These are phyloP conservation scores for Prunus mongolica DNA, from an alignment of 306 rosid species.

Conservation along the genomic window DNA sequence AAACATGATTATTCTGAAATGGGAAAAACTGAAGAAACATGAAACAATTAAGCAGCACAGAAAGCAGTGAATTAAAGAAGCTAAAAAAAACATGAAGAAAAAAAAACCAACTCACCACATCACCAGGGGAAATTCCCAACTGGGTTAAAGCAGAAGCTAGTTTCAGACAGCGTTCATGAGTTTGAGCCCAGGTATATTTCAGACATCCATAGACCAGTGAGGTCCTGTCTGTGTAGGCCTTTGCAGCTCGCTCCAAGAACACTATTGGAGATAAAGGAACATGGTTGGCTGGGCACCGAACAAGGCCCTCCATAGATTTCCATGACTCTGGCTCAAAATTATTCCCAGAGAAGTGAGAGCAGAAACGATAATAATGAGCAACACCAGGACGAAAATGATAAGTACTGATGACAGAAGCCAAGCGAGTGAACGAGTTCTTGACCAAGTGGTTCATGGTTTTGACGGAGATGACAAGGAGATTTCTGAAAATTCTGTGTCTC, in stretches of 20 bases:
- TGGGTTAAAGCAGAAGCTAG: conserved; percentile 64
- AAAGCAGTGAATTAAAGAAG: background rate
- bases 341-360: conserved; percentile 15
- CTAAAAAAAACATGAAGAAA: background rate
- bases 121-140: conserved; percentile 69
- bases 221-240: conserved; percentile 46
- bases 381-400: background rate
- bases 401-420: conserved; percentile 7
- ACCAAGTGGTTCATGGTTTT: conserved; percentile 28
- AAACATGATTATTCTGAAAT: background rate
- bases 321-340: conserved; percentile 35
- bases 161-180: conserved; percentile 62
- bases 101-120: conserved; percentile 48
- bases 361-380: background rate
- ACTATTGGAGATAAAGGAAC: conserved; percentile 66
- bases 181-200: conserved; percentile 58
- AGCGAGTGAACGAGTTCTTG: conserved; percentile 22
- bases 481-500: too few relatives aligned
- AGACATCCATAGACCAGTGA: conserved; percentile 59
- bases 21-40: background rate
- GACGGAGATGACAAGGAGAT: background rate
- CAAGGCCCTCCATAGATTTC: conserved; percentile 60
- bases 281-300: conserved; percentile 60
- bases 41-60: too few relatives aligned
- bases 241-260: conserved; percentile 78